Evolutionary conservation across 2,329 filamentous ascomycete genomes (phyloP).

Genomic region (Talaromyces amestolkiae): DNA sequence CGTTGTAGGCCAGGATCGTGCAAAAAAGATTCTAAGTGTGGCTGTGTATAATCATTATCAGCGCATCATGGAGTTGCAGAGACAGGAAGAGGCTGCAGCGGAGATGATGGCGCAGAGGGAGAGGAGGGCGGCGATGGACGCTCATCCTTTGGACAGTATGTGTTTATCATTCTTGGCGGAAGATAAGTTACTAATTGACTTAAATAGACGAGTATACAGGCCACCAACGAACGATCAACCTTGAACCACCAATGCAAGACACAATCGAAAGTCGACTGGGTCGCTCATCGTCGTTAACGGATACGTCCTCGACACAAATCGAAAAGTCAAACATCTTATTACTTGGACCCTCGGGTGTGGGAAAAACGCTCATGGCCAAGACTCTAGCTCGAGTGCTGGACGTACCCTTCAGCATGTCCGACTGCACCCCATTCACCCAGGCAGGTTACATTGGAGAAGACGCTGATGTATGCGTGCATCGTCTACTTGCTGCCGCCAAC

Average conservation of each 20-base stretch:
- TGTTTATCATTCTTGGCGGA: not conserved
- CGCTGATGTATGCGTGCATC: constrained; percentile 91
- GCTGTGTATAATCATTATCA: constrained; percentile 98
- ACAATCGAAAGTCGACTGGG: constrained; percentile 27
- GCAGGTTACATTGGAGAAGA: constrained; percentile 98
- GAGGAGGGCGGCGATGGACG: constrained; percentile 64
- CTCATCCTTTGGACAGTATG: constrained; percentile 76
- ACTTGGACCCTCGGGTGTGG: constrained; percentile 88
- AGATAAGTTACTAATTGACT: not conserved
- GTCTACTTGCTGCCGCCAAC: constrained; percentile 83
- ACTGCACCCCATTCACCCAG: constrained; percentile 94
- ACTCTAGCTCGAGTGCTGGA: constrained; percentile 90
- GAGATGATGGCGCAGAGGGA: constrained; percentile 69
- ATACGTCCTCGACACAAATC: constrained; percentile 66
- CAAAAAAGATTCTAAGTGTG: constrained; percentile 85
- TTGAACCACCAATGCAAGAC: constrained; percentile 31
- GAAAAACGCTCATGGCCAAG: constrained; percentile 90
- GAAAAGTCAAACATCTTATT: constrained; percentile 95
- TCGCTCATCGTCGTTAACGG: constrained; percentile 46
- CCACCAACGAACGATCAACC: constrained; percentile 54
- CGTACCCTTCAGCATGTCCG: constrained; percentile 90
- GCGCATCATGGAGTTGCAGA: constrained; percentile 70
- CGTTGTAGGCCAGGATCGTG: constrained; percentile 91
- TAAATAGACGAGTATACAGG: constrained; percentile 60
- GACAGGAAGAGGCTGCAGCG: constrained; percentile 76